Base-by-base conservation (phyloP, 495 filamentous ascomycete species). In the Extremus antarcticus region DNA sequence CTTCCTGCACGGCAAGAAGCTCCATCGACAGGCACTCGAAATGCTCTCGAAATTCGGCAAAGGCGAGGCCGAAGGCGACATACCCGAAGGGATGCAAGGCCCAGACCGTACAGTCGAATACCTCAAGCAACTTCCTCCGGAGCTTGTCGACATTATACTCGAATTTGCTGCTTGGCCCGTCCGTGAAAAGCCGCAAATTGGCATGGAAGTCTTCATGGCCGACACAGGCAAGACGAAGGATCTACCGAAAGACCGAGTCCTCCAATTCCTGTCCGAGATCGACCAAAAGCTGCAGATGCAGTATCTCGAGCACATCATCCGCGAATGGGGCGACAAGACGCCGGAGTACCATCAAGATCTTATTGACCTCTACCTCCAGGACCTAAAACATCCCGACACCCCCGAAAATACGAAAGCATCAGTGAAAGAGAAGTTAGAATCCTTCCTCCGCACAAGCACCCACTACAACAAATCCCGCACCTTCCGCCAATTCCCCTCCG, bases 151-250 rank as follows among this genome's bases (percentile, higher is more conserved):
- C 60, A 74, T 96, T 25, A 90, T 96, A 22, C 76, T 97, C 15
- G 88, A 96, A 63, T 95, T 94, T 60, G 84, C 83, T 0, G 82
- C 87, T 59, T 97, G 92, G 92, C 90, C 92, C 0, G 62, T 97
- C 21, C 71, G 75, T 46, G 76, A 73, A 23, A 77, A 92, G 58
- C 79, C 86, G 1, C 76, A 82, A 1, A 67, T 89, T n/a, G 90
- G 84, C 16, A 95, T 99, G 90, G 90, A 96, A 55, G 75, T 97
- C 3, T 99, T 99, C 71, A 65, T 95, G 1, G 86, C 87, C 7
- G 94, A 99, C 65, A 90, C 88, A 15, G 89, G 95, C 63, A 95
- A 95, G 65, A 90, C 92, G 1, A 91, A 97, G 71, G 90, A 84
- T 0, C 65, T 97, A 3, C 88, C 90, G 7, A 76, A 92, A 47